Conservation (phyloP, 2,329 filamentous ascomycete species). For the Stagonosporopsis rhizophila region DNA sequence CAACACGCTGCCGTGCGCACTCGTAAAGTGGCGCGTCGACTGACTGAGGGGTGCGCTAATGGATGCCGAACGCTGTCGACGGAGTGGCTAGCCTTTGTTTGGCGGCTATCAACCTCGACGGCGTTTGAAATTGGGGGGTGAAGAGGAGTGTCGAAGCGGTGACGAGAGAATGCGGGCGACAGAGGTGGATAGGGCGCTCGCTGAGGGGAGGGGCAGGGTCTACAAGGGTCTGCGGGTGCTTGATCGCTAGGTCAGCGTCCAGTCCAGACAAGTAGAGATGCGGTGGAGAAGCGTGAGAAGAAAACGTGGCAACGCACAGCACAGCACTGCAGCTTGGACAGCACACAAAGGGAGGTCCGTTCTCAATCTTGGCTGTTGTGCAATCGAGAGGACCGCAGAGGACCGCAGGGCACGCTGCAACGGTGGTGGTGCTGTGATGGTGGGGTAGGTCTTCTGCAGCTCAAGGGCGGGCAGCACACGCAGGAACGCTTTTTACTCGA, state of each 20-base stretch:
- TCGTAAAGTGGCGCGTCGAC: conserved; percentile 14
- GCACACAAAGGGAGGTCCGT: conserved; percentile 15
- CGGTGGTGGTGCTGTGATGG: conserved; percentile 21
- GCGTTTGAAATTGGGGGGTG: conserved; percentile 10
- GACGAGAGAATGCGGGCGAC: conserved; percentile 15
- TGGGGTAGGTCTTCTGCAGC: conserved; percentile 26
- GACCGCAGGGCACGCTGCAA: conserved; percentile 16
- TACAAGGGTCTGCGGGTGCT: conserved; percentile 22
- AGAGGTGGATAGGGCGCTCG: conserved; percentile 16
- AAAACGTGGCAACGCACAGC: conserved; percentile 20
- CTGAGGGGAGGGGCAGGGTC: conserved; percentile 22
- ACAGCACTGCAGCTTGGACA: conserved; percentile 9
- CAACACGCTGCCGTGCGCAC: conserved; percentile 10
- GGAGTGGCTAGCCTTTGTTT: conserved; percentile 12
- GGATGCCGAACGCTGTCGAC: conserved; percentile 14
- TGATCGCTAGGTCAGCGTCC: conserved; percentile 29
- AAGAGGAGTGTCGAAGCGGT: conserved; percentile 7
- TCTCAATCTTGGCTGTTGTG: conserved; percentile 20
- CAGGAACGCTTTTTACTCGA: conserved; percentile 19
- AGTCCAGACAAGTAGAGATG: conserved; percentile 1
- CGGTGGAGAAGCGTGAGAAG: conserved; percentile 2
- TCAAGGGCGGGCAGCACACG: conserved; percentile 15
- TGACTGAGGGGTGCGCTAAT: conserved; percentile 22
- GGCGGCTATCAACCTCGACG: conserved; percentile 10
- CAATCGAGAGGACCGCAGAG: conserved; percentile 21